These are phyloP conservation scores for Hura crepitans DNA, from an alignment of 441 rosid species.

Conservation along the genomic window DNA sequence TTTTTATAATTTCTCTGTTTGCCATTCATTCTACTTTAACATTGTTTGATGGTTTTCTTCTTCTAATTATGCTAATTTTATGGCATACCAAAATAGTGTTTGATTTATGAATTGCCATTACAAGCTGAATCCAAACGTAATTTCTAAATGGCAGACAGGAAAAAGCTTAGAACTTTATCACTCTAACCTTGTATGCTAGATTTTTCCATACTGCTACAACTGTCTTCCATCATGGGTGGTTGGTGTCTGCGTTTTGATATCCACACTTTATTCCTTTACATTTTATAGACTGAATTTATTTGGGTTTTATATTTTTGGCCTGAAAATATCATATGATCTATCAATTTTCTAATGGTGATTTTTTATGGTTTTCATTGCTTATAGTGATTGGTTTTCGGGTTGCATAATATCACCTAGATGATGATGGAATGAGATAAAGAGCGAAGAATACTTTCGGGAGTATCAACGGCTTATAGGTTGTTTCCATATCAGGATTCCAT, in stretches of 20 bases:
- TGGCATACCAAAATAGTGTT: not conserved
- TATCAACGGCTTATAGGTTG: not conserved
- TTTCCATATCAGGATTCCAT: not conserved
- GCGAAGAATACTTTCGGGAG: not conserved
- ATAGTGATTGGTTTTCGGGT: conserved; percentile 2
- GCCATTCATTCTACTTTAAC: not conserved
- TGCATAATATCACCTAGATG: not conserved
- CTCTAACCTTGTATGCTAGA: not conserved
- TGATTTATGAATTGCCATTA: not conserved
- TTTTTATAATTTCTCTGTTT: not conserved
- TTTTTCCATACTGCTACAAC: not conserved
- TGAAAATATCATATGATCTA: not conserved
- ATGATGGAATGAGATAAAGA: conserved; percentile 10
- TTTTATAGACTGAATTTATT: not conserved
- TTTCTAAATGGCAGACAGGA: not conserved
- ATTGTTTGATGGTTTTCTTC: not conserved
- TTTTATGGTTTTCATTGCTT: conserved; percentile 7
- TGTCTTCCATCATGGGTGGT: not conserved
- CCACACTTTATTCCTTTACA: not conserved
- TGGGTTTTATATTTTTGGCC: not conserved
- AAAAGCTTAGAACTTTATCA: not conserved
- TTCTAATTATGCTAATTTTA: not conserved
- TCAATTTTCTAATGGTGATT: not conserved
- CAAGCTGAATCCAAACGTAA: not conserved
- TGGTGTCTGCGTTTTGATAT: not conserved